Evolutionary conservation across 1,284 basidiomycete species (phyloP).

Genomic region (Moesziomyces sp.): DNA sequence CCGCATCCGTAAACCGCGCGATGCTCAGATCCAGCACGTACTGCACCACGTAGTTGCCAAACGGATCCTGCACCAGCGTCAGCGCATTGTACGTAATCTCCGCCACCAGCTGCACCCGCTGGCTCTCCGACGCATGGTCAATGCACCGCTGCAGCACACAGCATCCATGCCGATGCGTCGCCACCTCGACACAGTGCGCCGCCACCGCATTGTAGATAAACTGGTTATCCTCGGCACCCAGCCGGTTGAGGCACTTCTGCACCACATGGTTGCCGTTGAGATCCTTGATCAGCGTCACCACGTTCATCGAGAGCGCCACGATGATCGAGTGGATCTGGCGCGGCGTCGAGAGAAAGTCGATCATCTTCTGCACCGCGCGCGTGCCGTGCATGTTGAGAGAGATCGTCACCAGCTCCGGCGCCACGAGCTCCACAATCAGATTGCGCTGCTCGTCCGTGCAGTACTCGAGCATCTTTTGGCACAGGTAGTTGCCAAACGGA

Average conservation of each 20-base stretch:
- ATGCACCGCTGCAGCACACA: slow-evolving; percentile 98
- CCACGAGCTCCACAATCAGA: slow-evolving; percentile 95
- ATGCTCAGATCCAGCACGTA: slow-evolving; percentile 98
- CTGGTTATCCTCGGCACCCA: slow-evolving; percentile 98
- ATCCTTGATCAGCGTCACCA: slow-evolving; percentile 99
- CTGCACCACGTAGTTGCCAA: slow-evolving; percentile 95
- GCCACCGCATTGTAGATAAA: slow-evolving; percentile 99
- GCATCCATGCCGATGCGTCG: slow-evolving; percentile 98
- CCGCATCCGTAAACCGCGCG: slow-evolving; percentile 94
- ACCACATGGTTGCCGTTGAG: slow-evolving; percentile 99
- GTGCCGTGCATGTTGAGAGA: slow-evolving; percentile 99
- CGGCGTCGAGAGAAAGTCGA: slow-evolving; percentile 82
- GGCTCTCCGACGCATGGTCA: slow-evolving; percentile 95
- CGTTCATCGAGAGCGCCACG: slow-evolving; percentile 93
- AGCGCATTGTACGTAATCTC: slow-evolving; percentile 99
- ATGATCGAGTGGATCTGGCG: slow-evolving; percentile 96
- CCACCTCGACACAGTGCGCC: slow-evolving; percentile 98
- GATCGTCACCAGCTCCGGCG: slow-evolving; percentile 95
- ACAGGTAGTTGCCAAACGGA: slow-evolving; percentile 99
- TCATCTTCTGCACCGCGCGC: slow-evolving; percentile 99
- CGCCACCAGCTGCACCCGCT: slow-evolving; percentile 94
- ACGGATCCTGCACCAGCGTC: slow-evolving; percentile 97
- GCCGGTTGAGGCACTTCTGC: slow-evolving; percentile 98
- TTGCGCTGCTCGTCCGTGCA: slow-evolving; percentile 98
- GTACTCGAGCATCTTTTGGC: slow-evolving; percentile 97